Conservation (phyloP, 169 alveolate species). For the Perkinsus marinus region DNA sequence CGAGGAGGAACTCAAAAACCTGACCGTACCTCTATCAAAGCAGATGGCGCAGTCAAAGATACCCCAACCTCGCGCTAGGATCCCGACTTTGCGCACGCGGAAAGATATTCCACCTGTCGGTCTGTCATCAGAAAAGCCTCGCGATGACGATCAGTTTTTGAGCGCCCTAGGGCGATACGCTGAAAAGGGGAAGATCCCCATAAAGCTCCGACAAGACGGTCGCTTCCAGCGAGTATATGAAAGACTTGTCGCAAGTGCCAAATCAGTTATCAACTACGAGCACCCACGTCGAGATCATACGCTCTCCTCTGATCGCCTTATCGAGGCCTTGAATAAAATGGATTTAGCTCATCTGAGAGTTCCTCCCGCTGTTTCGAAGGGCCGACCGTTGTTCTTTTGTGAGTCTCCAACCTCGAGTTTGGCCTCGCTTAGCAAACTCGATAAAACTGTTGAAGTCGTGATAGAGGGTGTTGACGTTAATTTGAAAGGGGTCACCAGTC, state of each 20-base stretch:
- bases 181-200: not conserved
- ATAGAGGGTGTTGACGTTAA: not conserved
- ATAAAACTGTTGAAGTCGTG: not conserved
- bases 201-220: not conserved
- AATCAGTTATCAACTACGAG: not conserved
- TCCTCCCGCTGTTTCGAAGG: not conserved
- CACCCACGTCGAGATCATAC: not conserved
- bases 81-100: not conserved
- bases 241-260: not conserved
- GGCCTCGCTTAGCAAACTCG: not conserved
- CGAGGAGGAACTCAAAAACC: not conserved
- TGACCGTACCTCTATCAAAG: not conserved
- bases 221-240: not conserved
- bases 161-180: not conserved
- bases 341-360: no score
- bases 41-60: not conserved
- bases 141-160: not conserved
- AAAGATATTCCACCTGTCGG: no score
- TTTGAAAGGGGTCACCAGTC: not conserved
- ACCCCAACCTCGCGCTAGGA: not conserved
- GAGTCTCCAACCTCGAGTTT: not conserved
- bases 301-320: not conserved
- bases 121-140: not conserved
- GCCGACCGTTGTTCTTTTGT: not conserved
- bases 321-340: no score